phyloP scores from a whole-genome alignment of 108 stramenopile species.

The Schizochytrium sp. region DNA sequence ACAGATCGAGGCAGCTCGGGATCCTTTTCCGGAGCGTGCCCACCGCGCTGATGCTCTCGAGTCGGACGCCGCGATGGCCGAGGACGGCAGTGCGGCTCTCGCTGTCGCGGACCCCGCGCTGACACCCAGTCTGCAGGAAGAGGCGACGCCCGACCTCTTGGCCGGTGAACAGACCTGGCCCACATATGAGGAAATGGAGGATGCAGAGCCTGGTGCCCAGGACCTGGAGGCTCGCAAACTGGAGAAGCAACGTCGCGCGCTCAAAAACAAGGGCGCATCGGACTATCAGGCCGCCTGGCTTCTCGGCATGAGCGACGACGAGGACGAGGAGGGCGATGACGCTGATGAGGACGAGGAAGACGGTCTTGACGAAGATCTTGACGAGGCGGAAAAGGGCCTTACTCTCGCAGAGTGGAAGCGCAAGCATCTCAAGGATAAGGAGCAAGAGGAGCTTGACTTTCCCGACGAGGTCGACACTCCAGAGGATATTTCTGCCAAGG shows the following conservation, averaged over 20 bases:
- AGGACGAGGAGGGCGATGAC: conserved; percentile 35
- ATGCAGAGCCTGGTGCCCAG: conserved; percentile 18
- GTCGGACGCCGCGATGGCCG: background rate
- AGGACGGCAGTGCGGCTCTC: background rate
- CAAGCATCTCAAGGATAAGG: conserved; percentile 48
- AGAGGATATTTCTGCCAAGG: conserved; percentile 70
- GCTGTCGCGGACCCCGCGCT: conserved; percentile 44
- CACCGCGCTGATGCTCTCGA: conserved; percentile 25
- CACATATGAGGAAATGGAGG: conserved; percentile 76
- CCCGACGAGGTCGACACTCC: conserved; percentile 94
- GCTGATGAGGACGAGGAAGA: conserved; percentile 42
- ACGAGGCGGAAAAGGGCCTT: conserved; percentile 44
- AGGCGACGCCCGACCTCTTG: conserved; percentile 78
- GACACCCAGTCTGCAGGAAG: conserved; percentile 68
- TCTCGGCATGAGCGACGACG: conserved; percentile 68
- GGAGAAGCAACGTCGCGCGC: conserved; percentile 27
- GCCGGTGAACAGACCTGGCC: conserved; percentile 97
- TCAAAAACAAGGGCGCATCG: conserved; percentile 78
- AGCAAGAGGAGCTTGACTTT: conserved; percentile 77
- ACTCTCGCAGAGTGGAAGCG: conserved; percentile 55
- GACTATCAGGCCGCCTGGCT: conserved; percentile 93
- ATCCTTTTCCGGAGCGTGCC: background rate
- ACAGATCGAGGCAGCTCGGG: background rate
- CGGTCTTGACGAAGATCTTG: conserved; percentile 60
- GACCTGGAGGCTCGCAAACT: conserved; percentile 36